Percentiles rank a stretch among this genome's conserved stretches.
Conservation (phyloP, 108 stramenopile genomes). For the Fistulifera pelliculosa region DNA sequence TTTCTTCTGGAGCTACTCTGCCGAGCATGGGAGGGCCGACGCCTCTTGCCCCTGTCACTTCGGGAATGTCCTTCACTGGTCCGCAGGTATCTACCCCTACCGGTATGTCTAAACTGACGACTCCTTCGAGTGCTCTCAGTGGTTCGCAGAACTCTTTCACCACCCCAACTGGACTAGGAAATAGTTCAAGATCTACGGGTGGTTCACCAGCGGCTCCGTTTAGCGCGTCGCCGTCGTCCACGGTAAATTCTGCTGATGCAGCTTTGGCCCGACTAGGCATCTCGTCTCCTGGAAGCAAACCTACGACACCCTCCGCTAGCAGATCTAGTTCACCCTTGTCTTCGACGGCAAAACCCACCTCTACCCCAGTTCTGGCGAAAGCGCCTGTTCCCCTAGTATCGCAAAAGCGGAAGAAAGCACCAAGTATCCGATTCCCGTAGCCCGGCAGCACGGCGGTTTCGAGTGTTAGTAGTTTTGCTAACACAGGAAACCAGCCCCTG, state of each 20-base stretch:
- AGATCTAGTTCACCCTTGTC: background rate
- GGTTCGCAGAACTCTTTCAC: slow-evolving; percentile 1
- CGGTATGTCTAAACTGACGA: background rate
- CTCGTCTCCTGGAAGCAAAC: slow-evolving; percentile 3
- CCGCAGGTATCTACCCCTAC: too few relatives aligned
- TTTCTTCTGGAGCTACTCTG: slow-evolving; percentile 2
- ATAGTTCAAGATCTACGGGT: background rate
- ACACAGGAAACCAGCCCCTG: background rate
- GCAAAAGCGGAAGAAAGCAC: background rate
- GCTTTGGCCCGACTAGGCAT: slow-evolving; percentile 9
- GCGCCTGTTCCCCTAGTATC: too few relatives aligned
- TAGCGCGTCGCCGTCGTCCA: background rate
- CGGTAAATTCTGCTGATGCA: slow-evolving; percentile 10
- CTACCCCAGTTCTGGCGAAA: background rate
- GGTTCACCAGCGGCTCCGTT: slow-evolving; percentile 2
- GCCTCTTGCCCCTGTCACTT: background rate
- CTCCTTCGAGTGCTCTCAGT: background rate
- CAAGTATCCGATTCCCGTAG: background rate
- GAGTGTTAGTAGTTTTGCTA: background rate
- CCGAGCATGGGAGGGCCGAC: slow-evolving; percentile 3
- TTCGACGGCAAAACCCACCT: background rate
- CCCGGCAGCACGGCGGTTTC: background rate
- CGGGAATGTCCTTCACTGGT: too few relatives aligned
- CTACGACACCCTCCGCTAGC: slow-evolving; percentile 1
- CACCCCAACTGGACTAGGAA: slow-evolving; percentile 1